Evolutionary conservation across 352 stramenopile species (phyloP).

Genomic region (Chrysophaeum taylorii): DNA sequence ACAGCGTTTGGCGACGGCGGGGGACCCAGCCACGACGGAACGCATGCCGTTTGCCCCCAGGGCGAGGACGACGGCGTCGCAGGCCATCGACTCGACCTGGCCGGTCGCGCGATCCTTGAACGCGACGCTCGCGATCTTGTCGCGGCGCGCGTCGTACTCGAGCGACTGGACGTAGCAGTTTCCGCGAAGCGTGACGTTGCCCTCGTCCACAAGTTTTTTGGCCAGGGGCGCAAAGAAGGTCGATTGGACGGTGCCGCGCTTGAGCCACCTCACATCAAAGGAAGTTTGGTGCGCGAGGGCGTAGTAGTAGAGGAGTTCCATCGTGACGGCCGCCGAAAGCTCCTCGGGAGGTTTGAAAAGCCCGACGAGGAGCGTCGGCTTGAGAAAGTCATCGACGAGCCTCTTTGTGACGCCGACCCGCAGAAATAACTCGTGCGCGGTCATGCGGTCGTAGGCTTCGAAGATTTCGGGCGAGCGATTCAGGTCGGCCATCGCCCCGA

Average conservation of each 20-base stretch:
- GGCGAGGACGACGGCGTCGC: constrained; percentile 53
- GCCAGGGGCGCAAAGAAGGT: constrained; percentile 46
- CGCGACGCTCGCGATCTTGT: not conserved
- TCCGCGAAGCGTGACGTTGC: constrained; percentile 38
- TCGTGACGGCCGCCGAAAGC: constrained; percentile 56
- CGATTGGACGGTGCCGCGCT: constrained; percentile 44
- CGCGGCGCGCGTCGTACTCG: not conserved
- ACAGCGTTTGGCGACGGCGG: constrained; percentile 36
- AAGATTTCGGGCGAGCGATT: constrained; percentile 24
- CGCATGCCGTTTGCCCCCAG: constrained; percentile 54
- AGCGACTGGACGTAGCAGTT: constrained; percentile 40
- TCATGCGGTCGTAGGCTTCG: constrained; percentile 61
- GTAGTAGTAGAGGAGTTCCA: constrained; percentile 70
- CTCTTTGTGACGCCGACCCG: constrained; percentile 48
- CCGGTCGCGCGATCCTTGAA: constrained; percentile 14
- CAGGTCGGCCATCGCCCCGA: constrained; percentile 57
- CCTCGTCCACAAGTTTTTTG: constrained; percentile 34
- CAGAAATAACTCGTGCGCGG: constrained; percentile 59
- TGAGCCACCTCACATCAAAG: constrained; percentile 66
- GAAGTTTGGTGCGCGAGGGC: constrained; percentile 60
- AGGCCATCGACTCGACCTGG: constrained; percentile 33
- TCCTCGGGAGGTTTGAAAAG: constrained; percentile 62
- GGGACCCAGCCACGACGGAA: constrained; percentile 36
- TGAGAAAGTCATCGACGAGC: constrained; percentile 59
- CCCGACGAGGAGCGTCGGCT: constrained; percentile 54